Percentiles rank a stretch among this genome's conserved stretches.
These are phyloP conservation scores for Somion occarium DNA, from an alignment of 1,284 basidiomycete genomes.

Conservation along the genomic window DNA sequence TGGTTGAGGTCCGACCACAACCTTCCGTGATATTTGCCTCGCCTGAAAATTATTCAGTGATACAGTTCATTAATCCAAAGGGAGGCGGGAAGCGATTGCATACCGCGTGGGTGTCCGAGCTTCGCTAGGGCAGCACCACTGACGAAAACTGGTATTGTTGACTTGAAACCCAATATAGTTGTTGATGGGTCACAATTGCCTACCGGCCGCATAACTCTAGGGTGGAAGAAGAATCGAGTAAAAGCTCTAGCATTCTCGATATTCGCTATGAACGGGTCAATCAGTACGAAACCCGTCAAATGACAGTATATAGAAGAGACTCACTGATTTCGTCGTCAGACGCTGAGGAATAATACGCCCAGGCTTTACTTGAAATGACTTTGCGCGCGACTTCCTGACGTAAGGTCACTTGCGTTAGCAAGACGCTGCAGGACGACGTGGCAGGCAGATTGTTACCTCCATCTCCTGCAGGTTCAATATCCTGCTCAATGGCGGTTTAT, in stretches of 20 bases:
- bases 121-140: conserved; percentile 87
- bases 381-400: conserved; percentile 31
- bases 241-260: conserved; percentile 72
- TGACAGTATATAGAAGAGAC: conserved; percentile 22
- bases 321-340: conserved; percentile 79
- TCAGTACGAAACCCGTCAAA: too few relatives aligned
- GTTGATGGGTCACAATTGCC: conserved; percentile 70
- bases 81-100: background rate
- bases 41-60: conserved; percentile 35
- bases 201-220: conserved; percentile 74
- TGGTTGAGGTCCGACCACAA: conserved; percentile 65
- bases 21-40: conserved; percentile 83
- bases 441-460: too few relatives aligned
- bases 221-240: conserved; percentile 76
- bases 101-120: conserved; percentile 79
- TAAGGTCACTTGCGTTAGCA: background rate
- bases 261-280: conserved; percentile 36
- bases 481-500: conserved; percentile 58
- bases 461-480: conserved; percentile 77
- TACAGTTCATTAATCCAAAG: background rate
- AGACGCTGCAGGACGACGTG: background rate
- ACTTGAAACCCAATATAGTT: conserved; percentile 68
- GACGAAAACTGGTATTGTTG: conserved; percentile 81
- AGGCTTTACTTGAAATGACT: conserved; percentile 66
- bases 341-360: conserved; percentile 80